Conservation (phyloP, 108 stramenopile genomes). For the Skeletonema grethae region DNA sequence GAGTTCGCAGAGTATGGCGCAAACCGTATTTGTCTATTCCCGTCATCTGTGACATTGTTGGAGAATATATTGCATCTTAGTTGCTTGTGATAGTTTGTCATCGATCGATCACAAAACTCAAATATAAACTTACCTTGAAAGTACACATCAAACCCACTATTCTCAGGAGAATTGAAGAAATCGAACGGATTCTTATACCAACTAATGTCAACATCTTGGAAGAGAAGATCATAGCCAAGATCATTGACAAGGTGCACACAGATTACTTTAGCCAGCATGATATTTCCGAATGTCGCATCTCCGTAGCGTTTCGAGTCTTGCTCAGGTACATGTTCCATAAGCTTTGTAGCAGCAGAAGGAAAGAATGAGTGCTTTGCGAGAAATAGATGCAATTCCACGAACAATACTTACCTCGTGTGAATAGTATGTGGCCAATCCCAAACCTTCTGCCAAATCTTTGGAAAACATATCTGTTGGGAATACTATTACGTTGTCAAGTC, state of each 20-base stretch:
- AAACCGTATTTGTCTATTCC: slow-evolving; percentile 45
- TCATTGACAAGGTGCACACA: slow-evolving; percentile 71
- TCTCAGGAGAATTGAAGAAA: slow-evolving; percentile 46
- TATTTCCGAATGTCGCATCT: slow-evolving; percentile 67
- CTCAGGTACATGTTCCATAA: slow-evolving; percentile 52
- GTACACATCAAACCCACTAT: slow-evolving; percentile 63
- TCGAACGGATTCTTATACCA: slow-evolving; percentile 73
- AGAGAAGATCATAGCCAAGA: slow-evolving; percentile 80
- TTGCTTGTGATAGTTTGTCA: neutral
- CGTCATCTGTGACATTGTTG: neutral
- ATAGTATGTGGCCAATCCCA: slow-evolving; percentile 53
- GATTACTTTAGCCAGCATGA: slow-evolving; percentile 90
- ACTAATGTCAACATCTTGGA: slow-evolving; percentile 82
- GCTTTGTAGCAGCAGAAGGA: slow-evolving; percentile 11
- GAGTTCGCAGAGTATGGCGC: slow-evolving; percentile 77
- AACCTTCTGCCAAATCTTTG: slow-evolving; percentile 40
- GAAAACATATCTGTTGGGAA: slow-evolving; percentile 48
- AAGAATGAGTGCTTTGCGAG: neutral
- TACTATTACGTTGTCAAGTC: slow-evolving; percentile 34
- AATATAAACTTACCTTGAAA: slow-evolving; percentile 61
- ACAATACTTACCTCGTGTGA: slow-evolving; percentile 16
- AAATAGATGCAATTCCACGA: neutral
- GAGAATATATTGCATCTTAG: slow-evolving; percentile 13
- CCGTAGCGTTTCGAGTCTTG: slow-evolving; percentile 62
- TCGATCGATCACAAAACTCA: slow-evolving; percentile 55